Conservation (phyloP, 495 filamentous ascomycete genomes). For the Articulospora tetracladia region DNA sequence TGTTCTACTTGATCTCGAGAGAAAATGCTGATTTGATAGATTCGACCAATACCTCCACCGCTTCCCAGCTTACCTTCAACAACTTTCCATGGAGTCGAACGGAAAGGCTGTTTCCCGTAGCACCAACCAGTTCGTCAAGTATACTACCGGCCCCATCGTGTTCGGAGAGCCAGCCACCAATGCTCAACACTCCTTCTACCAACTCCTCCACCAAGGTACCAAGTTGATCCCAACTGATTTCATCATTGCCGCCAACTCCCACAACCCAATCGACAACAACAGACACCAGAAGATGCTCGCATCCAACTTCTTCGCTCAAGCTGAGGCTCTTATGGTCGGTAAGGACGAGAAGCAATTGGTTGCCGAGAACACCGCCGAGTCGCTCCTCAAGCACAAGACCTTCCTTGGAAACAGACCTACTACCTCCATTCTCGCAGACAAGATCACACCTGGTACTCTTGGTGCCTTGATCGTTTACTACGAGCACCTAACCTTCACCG, state of each 20-base stretch:
- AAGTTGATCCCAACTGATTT: conserved; percentile 99
- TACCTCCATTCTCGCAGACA: conserved; percentile 87
- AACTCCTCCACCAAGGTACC: conserved; percentile 97
- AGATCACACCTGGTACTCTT: conserved; percentile 90
- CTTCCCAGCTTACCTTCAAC: conserved; percentile 98
- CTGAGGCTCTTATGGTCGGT: conserved; percentile 97
- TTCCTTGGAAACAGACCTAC: conserved; percentile 98
- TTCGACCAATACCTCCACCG: conserved; percentile 99
- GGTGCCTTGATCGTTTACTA: conserved; percentile 98
- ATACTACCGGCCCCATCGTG: conserved; percentile 90
- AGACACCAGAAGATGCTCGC: conserved; percentile 98
- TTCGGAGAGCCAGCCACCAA: conserved; percentile 99
- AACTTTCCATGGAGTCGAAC: conserved; percentile 99
- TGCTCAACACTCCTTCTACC: conserved; percentile 99
- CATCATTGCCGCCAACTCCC: conserved; percentile 89
- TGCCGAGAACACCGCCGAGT: conserved; percentile 78
- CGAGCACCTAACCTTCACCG: conserved; percentile 96
- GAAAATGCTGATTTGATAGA: conserved; percentile 33
- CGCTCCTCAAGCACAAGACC: conserved; percentile 94
- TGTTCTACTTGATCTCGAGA: not conserved
- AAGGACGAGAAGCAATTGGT: conserved; percentile 90
- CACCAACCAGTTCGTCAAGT: conserved; percentile 85
- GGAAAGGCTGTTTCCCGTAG: conserved; percentile 90
- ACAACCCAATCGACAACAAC: conserved; percentile 90
- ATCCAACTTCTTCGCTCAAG: conserved; percentile 96